phyloP scores from a whole-genome alignment of 2,329 filamentous ascomycete genomes.

The Fusarium pseudoanthophilum region DNA sequence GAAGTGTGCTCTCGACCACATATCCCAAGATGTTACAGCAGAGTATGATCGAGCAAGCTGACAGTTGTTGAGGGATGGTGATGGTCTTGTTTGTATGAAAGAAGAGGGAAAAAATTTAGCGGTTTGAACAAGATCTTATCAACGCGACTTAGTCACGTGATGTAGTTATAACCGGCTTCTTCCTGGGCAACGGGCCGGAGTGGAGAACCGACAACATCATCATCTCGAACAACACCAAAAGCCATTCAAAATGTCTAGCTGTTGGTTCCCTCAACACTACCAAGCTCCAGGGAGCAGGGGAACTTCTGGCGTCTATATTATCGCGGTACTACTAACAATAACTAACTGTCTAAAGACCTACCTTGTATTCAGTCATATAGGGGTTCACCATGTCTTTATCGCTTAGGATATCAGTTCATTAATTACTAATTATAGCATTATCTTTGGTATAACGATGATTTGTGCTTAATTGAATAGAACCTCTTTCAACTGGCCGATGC shows the following conservation, averaged over 20 bases:
- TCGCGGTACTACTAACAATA: not conserved
- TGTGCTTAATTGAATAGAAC: not conserved
- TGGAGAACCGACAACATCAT: not conserved
- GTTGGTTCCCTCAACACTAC: not conserved
- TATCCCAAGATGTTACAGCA: slow-evolving; percentile 62
- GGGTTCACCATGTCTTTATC: not conserved
- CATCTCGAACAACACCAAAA: not conserved
- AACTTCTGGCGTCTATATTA: not conserved
- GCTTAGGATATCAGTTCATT: not conserved
- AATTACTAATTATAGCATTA: not conserved
- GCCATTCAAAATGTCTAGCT: not conserved
- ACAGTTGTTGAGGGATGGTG: slow-evolving; percentile 54
- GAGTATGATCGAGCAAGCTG: slow-evolving; percentile 50
- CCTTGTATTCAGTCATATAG: not conserved
- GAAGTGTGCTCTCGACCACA: slow-evolving; percentile 67
- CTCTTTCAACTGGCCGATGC: not conserved
- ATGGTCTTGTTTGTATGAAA: slow-evolving; percentile 56
- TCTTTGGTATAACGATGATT: not conserved
- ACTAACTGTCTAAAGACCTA: not conserved
- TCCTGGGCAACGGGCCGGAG: not conserved
- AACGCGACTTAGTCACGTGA: slow-evolving; percentile 40
- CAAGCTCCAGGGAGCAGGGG: not conserved
- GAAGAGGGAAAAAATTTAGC: slow-evolving; percentile 43
- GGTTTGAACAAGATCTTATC: slow-evolving; percentile 31
- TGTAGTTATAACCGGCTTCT: not conserved